Evolutionary conservation across 2,329 filamentous ascomycete species (phyloP).

Genomic region (Stachybotrys echinatus): DNA sequence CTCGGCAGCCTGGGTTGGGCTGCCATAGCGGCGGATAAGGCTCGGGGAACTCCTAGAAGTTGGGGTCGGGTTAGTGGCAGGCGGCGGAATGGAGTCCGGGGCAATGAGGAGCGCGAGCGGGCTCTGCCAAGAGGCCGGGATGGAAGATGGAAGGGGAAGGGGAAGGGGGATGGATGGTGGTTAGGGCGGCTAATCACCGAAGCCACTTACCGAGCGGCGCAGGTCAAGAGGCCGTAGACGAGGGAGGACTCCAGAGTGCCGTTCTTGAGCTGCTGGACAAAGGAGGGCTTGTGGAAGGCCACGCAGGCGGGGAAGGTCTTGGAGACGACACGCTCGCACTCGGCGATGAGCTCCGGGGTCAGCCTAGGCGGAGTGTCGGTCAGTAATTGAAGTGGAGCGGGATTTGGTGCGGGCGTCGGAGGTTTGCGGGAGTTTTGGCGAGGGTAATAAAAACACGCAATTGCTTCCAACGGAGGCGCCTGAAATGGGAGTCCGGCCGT

Average conservation of each 20-base stretch:
- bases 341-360: conserved; percentile 51
- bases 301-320: conserved; percentile 58
- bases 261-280: conserved; percentile 55
- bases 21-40: conserved; percentile 54
- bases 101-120: conserved; percentile 2
- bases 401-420: not conserved
- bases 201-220: conserved; percentile 48
- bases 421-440: not conserved
- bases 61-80: not conserved
- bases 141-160: conserved; percentile 10
- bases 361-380: conserved; percentile 28
- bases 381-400: conserved; percentile 6
- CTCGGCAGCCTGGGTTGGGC: conserved; percentile 50
- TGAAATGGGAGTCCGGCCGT: not conserved
- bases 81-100: not conserved
- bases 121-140: conserved; percentile 10
- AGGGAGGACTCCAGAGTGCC: conserved; percentile 50
- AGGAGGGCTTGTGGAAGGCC: conserved; percentile 58
- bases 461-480: not conserved
- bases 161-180: conserved; percentile 5
- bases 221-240: conserved; percentile 53
- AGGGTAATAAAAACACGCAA: not conserved
- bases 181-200: not conserved
- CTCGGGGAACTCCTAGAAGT: conserved; percentile 45
- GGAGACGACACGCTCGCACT: conserved; percentile 56